phyloP scores from a whole-genome alignment of 2,329 filamentous ascomycete species.

The Epichloe scottii region DNA sequence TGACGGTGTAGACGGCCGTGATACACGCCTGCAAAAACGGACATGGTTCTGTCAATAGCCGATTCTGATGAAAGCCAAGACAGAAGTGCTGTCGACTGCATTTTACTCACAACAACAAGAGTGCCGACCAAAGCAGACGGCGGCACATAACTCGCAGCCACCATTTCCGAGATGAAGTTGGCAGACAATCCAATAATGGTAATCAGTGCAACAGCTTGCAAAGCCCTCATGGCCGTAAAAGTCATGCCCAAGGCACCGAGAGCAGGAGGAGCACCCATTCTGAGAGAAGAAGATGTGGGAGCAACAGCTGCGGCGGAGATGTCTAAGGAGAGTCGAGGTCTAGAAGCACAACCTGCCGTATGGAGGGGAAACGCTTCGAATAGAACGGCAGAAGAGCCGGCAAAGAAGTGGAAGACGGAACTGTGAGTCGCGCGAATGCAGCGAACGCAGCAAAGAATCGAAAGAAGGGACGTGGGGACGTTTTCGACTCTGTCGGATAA shows the following conservation, averaged over 20 bases:
- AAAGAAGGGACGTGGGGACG: neutral
- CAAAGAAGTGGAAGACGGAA: slow-evolving; percentile 19
- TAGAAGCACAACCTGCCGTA: slow-evolving; percentile 24
- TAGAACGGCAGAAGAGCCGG: slow-evolving; percentile 25
- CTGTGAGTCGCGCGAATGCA: slow-evolving; percentile 12
- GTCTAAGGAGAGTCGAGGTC: slow-evolving; percentile 31
- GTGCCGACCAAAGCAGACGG: slow-evolving; percentile 67
- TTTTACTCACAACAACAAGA: slow-evolving; percentile 58
- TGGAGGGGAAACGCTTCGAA: slow-evolving; percentile 27
- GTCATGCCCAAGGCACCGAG: slow-evolving; percentile 65
- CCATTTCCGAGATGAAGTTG: slow-evolving; percentile 72
- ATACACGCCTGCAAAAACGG: slow-evolving; percentile 55
- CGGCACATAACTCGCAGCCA: slow-evolving; percentile 49
- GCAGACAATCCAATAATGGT: slow-evolving; percentile 67
- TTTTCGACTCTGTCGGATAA: neutral
- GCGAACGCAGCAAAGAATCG: too few species aligned
- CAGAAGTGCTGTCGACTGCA: too few species aligned
- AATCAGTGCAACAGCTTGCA: slow-evolving; percentile 61
- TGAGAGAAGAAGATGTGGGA: slow-evolving; percentile 15
- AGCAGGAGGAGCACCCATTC: slow-evolving; percentile 36
- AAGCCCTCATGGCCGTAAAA: slow-evolving; percentile 59
- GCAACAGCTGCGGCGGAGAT: slow-evolving; percentile 15
- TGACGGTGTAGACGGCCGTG: slow-evolving; percentile 63
- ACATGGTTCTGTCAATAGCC: too few species aligned
- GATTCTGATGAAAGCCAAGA: neutral